Percentiles rank a stretch among this genome's conserved stretches.
Evolutionary conservation across 768 basidiomycete species (phyloP).

Genomic region (Hericium rajendrae): DNA sequence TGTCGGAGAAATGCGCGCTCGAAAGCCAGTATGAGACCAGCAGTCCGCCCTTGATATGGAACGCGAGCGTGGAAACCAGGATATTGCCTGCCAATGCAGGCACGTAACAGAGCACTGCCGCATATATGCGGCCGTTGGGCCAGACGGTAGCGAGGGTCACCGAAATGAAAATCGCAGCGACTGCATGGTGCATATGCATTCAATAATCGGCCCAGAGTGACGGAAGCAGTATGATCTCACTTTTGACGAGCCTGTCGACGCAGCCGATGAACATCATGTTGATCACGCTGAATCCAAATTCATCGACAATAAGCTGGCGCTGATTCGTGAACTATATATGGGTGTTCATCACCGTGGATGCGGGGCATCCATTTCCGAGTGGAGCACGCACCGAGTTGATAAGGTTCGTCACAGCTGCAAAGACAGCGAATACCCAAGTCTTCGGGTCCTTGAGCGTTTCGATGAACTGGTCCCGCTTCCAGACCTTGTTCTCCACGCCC

Average conservation of each 20-base stretch:
- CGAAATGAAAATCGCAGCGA: constrained; percentile 45
- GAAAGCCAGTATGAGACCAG: constrained; percentile 71
- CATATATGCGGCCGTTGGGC: constrained; percentile 56
- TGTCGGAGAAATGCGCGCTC: constrained; percentile 25
- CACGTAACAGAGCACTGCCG: constrained; percentile 49
- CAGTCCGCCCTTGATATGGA: constrained; percentile 54
- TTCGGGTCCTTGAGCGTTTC: constrained; percentile 65
- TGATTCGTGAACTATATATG: constrained; percentile 59
- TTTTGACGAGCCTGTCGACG: constrained; percentile 66
- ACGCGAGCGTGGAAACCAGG: constrained; percentile 56
- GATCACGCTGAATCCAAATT: constrained; percentile 56
- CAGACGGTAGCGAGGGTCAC: constrained; percentile 32
- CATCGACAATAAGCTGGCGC: constrained; percentile 60
- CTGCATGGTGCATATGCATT: constrained; percentile 15
- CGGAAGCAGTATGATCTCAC: constrained; percentile 27
- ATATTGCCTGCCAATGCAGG: constrained; percentile 65
- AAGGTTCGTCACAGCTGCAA: constrained; percentile 53
- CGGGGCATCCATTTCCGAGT: too few relatives aligned
- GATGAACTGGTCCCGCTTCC: constrained; percentile 67
- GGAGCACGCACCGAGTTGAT: constrained; percentile 47
- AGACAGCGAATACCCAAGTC: constrained; percentile 62
- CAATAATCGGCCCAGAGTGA: not conserved
- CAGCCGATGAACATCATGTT: constrained; percentile 70
- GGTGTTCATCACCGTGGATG: too few relatives aligned
- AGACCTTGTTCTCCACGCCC: constrained; percentile 75